These are phyloP conservation scores for Nakazawaea anatomiae DNA, from an alignment of 805 yeast genomes.

Conservation along the genomic window DNA sequence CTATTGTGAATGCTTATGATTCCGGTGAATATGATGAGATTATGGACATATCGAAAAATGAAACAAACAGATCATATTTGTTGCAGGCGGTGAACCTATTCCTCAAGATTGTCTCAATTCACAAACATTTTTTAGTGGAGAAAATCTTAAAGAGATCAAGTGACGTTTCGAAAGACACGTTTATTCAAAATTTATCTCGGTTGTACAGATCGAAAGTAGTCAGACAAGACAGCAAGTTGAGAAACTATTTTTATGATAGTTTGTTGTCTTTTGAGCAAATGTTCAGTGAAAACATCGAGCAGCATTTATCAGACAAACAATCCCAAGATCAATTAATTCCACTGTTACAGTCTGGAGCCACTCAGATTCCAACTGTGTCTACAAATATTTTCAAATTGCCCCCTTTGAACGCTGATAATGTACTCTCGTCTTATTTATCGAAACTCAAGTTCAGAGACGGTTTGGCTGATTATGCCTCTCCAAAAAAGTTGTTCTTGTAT, in stretches of 20 bases:
- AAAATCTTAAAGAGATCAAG: slow-evolving; percentile 35
- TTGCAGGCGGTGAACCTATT: slow-evolving; percentile 38
- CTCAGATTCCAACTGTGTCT: not conserved
- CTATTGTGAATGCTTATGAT: not conserved
- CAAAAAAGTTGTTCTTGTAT: slow-evolving; percentile 14
- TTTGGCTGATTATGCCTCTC: slow-evolving; percentile 1
- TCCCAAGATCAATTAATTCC: not conserved
- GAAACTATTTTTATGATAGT: slow-evolving; percentile 54
- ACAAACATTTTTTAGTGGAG: slow-evolving; percentile 42
- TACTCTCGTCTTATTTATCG: not conserved
- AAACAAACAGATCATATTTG: slow-evolving; percentile 13
- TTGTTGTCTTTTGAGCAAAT: slow-evolving; percentile 43
- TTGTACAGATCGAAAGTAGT: slow-evolving; percentile 40
- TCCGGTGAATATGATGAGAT: not conserved
- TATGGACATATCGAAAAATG: slow-evolving; percentile 10
- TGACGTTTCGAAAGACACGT: slow-evolving; percentile 35
- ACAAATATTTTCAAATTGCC: slow-evolving; percentile 6
- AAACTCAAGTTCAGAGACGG: slow-evolving; percentile 11
- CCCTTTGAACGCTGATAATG: slow-evolving; percentile 7
- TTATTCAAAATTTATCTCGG: slow-evolving; percentile 40
- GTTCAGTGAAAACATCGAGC: slow-evolving; percentile 22
- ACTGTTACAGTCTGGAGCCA: slow-evolving; percentile 15
- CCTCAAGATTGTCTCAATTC: slow-evolving; percentile 52
- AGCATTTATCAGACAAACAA: slow-evolving; percentile 10
- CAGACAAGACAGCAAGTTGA: slow-evolving; percentile 39